Base-by-base conservation (phyloP, 2,329 filamentous ascomycete genomes). In the Aspergillus uvarum region DNA sequence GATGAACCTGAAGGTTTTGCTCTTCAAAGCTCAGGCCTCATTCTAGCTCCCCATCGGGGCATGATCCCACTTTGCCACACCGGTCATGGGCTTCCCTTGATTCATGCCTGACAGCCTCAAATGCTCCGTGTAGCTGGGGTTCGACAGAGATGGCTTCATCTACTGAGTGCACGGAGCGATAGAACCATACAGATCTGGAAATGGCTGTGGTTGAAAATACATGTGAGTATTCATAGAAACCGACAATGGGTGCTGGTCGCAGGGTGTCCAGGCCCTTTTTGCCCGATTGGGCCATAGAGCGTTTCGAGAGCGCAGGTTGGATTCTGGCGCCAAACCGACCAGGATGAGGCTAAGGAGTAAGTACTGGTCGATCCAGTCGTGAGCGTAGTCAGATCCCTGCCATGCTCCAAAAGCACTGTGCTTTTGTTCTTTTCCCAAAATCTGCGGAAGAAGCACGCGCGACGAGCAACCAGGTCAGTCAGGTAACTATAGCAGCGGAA, bases 11-110 rank as follows among this genome's bases (percentile, higher is more conserved):
- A 57, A 57, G 48, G 48, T 51, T 51, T 51, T 38, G 55, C 48
- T 51, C 48, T 48, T 35, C 47, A 29, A 53, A 60, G 63, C 63
- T 65, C 63, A 65, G 63, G 63, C 63, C 63, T 58, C 63, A 61
- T 55, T 42, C 54, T 51, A 48, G 31, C 42, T 47, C 47, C 53
- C 42, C 47, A 47, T 44, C 38, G 38, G 38, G 53, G 24, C 24
- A 55, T 55, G 53, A 55, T 55, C 42, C 53, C 47, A 55, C 53
- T 55, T 55, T 55, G 53, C 53, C 53, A 55, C 53, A 55, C 47
- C 53, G 53, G 42, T 55, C 42, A 55, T 32, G 22, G 47, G 53
- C 53, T 31, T 35, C 47, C 26, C 31, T 44, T 29, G 8, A 19
- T 12, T 12, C 38, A 44, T 44, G 38, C 38, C 38, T 44, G 38